Base-by-base conservation (phyloP, 176 grass and related monocot species). In the Rhipidocladum racemiflorum region DNA sequence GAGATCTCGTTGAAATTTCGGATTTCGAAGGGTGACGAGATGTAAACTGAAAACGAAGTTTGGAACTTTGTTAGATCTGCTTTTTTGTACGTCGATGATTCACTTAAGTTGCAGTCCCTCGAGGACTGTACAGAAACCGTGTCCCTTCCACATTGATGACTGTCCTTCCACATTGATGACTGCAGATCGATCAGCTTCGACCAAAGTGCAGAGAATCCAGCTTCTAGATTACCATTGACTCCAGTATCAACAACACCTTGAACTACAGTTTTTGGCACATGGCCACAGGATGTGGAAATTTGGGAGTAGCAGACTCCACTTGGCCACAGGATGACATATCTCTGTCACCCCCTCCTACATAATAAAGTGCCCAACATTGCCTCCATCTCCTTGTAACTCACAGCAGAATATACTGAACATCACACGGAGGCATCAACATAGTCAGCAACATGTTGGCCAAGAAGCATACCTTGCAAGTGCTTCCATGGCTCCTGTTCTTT, bases 401-500 rank as follows among this genome's bases (percentile, higher is more conserved):
- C 36, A 72, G 23, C 54, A 12, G 65, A 78, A 61, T 63, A 84
- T 57, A 74, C 65, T 74, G 8, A 73, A 53, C 36, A 36, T 67
- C 14, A 59, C 32, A 68, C 14, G 13, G 23, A 82, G 21, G 43
- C 18, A 62, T 61, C 68, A 29, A 55, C 68, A 84, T 60, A 74
- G 28, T 21, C 71, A 23, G 24, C 39, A 45, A 72, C 68, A 94
- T 91, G 93, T n/a, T 18, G 36, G 25, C 71, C 42, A 87, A 67
- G 79, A 89, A 78, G 21, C 76, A 59, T 65, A 64, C 70, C 76
- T 79, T 90, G 45, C 82, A 72, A 59, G 79, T 54, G 55, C 42
- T 98, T 51, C 23, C 91, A 49, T 91, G 76, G 74, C 80, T 96
- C 72, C 77, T 92, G 2, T 72, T 93, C 27, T 78, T 94, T 1